These are phyloP conservation scores for Psilocybe sp. DNA, from an alignment of 768 basidiomycete species.

Conservation along the genomic window DNA sequence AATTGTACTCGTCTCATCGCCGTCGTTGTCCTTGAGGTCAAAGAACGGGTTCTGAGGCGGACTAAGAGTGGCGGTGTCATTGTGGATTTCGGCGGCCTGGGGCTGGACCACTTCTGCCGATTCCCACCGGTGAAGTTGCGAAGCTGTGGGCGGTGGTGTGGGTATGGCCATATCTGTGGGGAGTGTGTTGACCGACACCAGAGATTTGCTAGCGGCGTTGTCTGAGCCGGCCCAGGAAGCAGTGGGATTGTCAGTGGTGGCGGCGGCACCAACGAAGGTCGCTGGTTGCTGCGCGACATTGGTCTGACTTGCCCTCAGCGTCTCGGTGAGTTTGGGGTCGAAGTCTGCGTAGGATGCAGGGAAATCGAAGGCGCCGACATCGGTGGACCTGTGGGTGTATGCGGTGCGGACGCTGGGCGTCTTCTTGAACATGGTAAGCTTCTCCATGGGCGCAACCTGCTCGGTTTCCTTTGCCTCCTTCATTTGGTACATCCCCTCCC, in stretches of 20 bases:
- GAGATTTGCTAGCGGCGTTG: conserved; percentile 45
- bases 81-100: conserved; percentile 31
- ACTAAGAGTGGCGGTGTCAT: conserved; percentile 27
- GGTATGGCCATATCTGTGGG: conserved; percentile 50
- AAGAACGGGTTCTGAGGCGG: conserved; percentile 44
- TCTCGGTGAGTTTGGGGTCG: conserved; percentile 50
- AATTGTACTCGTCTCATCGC: conserved; percentile 3
- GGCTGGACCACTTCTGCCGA: conserved; percentile 61
- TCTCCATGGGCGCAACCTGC: conserved; percentile 51
- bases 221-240: conserved; percentile 54
- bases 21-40: conserved; percentile 25
- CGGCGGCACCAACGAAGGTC: no score
- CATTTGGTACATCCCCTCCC: conserved; percentile 42
- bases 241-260: conserved; percentile 31
- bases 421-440: conserved; percentile 68
- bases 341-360: conserved; percentile 57
- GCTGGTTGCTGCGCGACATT: conserved; percentile 26
- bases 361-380: conserved; percentile 35
- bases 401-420: conserved; percentile 53
- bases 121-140: conserved; percentile 62
- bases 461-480: conserved; percentile 35
- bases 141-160: conserved; percentile 55
- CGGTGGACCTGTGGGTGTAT: conserved; percentile 47
- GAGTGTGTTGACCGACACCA: conserved; percentile 45
- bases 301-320: conserved; percentile 38